These are phyloP conservation scores for Pleurozium schreberi DNA, from an alignment of 225 moss, liverwort and hornwort genomes.

Conservation along the genomic window DNA sequence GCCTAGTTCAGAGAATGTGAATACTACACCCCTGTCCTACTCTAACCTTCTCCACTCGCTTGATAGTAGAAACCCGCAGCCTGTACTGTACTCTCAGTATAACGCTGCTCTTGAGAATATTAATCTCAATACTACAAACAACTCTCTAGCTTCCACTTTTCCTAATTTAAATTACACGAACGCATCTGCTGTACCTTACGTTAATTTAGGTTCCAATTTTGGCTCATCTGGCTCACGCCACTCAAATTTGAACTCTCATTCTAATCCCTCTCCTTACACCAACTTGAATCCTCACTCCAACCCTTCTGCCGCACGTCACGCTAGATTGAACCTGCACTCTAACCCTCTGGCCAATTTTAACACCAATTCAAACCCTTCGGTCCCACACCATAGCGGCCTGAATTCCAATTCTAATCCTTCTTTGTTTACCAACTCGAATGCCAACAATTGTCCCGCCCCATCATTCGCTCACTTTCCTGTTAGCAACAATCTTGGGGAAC, in stretches of 20 bases:
- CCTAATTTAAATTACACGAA: constrained; percentile 18
- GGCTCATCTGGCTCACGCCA: constrained; percentile 8
- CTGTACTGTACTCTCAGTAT: constrained; percentile 22
- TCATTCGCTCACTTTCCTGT: constrained; percentile 12
- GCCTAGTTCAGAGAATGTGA: constrained; percentile 22
- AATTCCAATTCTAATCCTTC: constrained; percentile 12
- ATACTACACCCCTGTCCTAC: constrained; percentile 13
- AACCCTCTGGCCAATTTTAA: constrained; percentile 8
- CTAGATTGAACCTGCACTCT: constrained; percentile 6
- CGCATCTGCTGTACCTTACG: constrained; percentile 11
- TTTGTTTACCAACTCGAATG: constrained; percentile 1
- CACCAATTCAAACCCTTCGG: constrained; percentile 9
- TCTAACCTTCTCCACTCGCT: constrained; percentile 30
- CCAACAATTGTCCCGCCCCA: constrained; percentile 6
- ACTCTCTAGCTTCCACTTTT: constrained; percentile 3
- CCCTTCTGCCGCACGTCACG: constrained; percentile 2
- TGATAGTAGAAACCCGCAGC: constrained; percentile 20
- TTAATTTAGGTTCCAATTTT: constrained; percentile 7
- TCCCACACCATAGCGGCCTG: neutral
- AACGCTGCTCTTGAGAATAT: constrained; percentile 12
- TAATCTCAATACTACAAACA: constrained; percentile 9
- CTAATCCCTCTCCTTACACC: neutral
- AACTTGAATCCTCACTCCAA: constrained; percentile 4
- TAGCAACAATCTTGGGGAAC: constrained; percentile 17
- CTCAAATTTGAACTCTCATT: constrained; percentile 3